phyloP scores from a whole-genome alignment of 2,329 filamentous ascomycete species.

The Cryphonectria carpinicola region DNA sequence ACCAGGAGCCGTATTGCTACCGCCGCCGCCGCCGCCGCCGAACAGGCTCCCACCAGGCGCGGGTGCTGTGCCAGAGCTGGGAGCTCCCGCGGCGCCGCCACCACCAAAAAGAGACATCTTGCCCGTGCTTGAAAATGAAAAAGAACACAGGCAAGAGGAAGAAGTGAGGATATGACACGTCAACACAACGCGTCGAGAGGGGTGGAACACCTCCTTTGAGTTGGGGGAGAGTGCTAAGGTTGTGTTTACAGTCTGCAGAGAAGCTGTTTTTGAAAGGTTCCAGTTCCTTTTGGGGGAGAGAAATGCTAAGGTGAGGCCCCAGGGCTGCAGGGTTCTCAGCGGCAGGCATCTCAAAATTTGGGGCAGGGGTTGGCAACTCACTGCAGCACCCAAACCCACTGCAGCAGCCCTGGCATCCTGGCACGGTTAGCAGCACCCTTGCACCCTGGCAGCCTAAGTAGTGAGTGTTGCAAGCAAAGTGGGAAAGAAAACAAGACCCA shows the following conservation, averaged over 20 bases:
- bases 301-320: constrained; percentile 17
- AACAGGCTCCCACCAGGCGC: constrained; percentile 39
- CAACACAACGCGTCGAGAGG: constrained; percentile 25
- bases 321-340: constrained; percentile 1
- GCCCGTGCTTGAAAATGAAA: constrained; percentile 15
- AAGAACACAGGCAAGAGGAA: constrained; percentile 7
- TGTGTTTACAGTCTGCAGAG: constrained; percentile 26
- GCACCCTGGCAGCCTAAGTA: background rate
- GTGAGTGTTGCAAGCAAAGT: background rate
- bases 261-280: constrained; percentile 10
- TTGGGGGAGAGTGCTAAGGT: constrained; percentile 8
- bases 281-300: background rate
- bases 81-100: constrained; percentile 24
- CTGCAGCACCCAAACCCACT: background rate
- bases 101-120: constrained; percentile 34
- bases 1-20: constrained; percentile 30
- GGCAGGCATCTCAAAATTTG: constrained; percentile 18
- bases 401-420: too few species aligned
- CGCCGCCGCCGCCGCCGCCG: constrained; percentile 30
- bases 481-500: background rate
- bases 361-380: constrained; percentile 2
- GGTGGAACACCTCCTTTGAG: constrained; percentile 17
- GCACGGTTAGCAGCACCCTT: background rate
- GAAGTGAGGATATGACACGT: constrained; percentile 24
- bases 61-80: constrained; percentile 25